Base-by-base conservation (phyloP, 768 basidiomycete species). In the Russula virescens region DNA sequence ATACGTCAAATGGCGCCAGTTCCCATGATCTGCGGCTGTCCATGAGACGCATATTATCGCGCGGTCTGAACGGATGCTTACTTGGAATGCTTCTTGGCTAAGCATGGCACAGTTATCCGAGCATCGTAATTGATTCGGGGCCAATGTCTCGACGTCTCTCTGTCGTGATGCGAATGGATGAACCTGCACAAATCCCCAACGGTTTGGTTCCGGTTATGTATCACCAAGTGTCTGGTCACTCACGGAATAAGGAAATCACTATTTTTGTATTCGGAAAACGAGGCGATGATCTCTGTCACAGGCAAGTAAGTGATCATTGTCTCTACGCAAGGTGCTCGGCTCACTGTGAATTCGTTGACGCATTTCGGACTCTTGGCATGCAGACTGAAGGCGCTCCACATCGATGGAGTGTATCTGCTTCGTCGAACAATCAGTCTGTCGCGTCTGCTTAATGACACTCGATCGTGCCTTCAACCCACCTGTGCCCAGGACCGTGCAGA, bases 101-200 rank as follows among this genome's bases (percentile, higher is more conserved):
- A 23, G 28, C 63, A 64, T 21, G 40, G 23, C n/a, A 64, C 21
- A 3, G 25, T 38, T 5, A 64, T 34, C 40, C 63, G 63, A 21
- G 6, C 25, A 43, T 59, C 53, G n/a, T 38, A 31, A 46, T 23
- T 60, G 1, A 45, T 52, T 38, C 26, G 10, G 6, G 55, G 64
- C 64, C 64, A 65, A 35, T 50, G 23, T 4, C 2, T 35, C 18
- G 58, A 65, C 31, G 50, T 65, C 38, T 31, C 26, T 40, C 10
- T 43, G 23, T 65, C 64, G 25, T 65, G 61, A 52, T 65, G 64
- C 35, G 64, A 63, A 50, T 56, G 54, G 11, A 65, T 63, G 40
- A 62, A 65, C 49, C 64, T 65, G 50, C 8, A 8, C 26, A n/a
- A 21, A 6, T 10, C 2, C n/a, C 2, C 26, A 23, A 25, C 38